Conservation (phyloP, 306 rosid species). For the Malus sylvestris region DNA sequence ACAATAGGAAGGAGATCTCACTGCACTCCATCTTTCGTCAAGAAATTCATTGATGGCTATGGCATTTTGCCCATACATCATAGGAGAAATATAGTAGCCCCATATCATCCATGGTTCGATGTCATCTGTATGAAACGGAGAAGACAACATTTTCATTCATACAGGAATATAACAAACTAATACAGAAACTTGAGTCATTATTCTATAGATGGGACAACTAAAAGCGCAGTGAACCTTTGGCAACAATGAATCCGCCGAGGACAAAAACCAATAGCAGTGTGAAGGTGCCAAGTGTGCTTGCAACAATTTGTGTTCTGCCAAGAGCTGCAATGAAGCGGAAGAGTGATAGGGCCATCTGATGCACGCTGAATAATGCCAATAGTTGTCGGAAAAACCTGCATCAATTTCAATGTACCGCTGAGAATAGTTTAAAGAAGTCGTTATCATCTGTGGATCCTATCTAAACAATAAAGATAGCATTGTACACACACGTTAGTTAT, state of each 20-base stretch:
- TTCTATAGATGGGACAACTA: background rate
- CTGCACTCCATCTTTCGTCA: conserved; percentile 47
- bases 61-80: conserved; percentile 42
- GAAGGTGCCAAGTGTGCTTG: conserved; percentile 47
- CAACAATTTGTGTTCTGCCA: conserved; percentile 47
- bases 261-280: conserved; percentile 31
- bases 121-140: conserved; percentile 19
- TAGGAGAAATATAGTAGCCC: conserved; percentile 49
- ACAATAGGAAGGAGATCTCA: conserved; percentile 8
- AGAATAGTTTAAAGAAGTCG: background rate
- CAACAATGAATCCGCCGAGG: conserved; percentile 55
- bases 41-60: conserved; percentile 40
- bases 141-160: too few relatives aligned
- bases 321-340: conserved; percentile 43
- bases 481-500: background rate
- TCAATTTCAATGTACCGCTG: background rate
- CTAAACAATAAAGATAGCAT: background rate
- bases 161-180: background rate
- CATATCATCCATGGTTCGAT: conserved; percentile 49
- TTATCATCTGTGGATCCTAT: background rate
- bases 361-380: conserved; percentile 32
- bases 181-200: background rate
- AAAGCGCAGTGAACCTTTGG: conserved; percentile 27
- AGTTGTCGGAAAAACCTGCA: conserved; percentile 48
- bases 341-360: conserved; percentile 53